Evolutionary conservation across 148 eudicot species (phyloP).

Genomic region (Chenopodium berlandieri): DNA sequence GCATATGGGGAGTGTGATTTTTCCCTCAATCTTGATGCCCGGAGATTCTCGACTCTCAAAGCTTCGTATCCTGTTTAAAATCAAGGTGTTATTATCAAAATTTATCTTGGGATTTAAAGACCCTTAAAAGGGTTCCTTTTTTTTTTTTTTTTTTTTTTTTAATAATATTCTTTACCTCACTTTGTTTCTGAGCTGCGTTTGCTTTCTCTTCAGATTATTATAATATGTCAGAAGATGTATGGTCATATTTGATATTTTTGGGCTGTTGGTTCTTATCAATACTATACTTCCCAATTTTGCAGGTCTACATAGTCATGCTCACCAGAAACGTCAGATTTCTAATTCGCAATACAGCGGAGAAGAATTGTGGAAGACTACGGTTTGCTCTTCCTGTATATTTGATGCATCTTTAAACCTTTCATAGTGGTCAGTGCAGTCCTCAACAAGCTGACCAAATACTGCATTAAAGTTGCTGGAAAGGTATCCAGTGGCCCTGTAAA

Average conservation of each 20-base stretch:
- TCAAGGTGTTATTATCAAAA: background rate
- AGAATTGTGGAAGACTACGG: conserved; percentile 48
- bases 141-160: too few relatives aligned
- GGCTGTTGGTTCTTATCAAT: background rate
- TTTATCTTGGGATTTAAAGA: background rate
- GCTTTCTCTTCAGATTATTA: background rate
- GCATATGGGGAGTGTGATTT: background rate
- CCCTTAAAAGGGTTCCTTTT: background rate
- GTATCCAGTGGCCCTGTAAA: conserved; percentile 57
- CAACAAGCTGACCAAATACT: conserved; percentile 47
- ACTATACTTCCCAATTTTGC: conserved; percentile 24
- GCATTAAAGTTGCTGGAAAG: conserved; percentile 50
- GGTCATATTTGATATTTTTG: background rate
- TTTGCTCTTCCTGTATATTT: conserved; percentile 48
- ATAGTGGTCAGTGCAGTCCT: conserved; percentile 47
- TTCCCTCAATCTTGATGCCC: background rate
- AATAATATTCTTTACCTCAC: too few relatives aligned
- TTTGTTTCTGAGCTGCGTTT: background rate
- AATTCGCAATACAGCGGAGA: conserved; percentile 57
- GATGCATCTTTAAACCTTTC: conserved; percentile 37
- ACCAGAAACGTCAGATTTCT: conserved; percentile 58
- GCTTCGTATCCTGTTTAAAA: background rate
- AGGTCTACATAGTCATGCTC: conserved; percentile 78
- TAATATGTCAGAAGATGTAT: background rate
- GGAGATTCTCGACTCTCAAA: background rate